A percentile compares a stretch with the other conserved stretches of the same genome.
phyloP scores from a whole-genome alignment of 164 flowering plant genomes.

The Magnolia sinica region DNA sequence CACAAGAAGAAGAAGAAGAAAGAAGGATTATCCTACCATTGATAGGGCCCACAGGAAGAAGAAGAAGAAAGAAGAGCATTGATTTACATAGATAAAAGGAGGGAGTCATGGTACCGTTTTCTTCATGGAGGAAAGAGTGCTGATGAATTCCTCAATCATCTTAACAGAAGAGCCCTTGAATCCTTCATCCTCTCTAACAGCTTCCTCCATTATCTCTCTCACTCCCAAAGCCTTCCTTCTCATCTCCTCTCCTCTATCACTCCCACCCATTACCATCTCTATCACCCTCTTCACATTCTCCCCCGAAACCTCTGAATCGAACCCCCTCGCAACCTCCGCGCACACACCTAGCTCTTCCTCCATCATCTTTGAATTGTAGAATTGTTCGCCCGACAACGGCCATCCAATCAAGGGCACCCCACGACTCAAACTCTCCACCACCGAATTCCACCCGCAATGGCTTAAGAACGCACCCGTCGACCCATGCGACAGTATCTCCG shows the following conservation, averaged over 20 bases:
- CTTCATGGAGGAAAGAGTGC: background rate
- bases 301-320: background rate
- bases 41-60: too few species aligned
- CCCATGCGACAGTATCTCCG: conserved; percentile 14
- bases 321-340: conserved; percentile 20
- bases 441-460: conserved; percentile 26
- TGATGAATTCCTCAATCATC: conserved; percentile 8
- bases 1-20: too few species aligned
- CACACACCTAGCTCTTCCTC: conserved; percentile 23
- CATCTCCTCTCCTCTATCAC: conserved; percentile 13
- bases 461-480: conserved; percentile 17
- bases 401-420: conserved; percentile 22
- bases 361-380: conserved; percentile 20
- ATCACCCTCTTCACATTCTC: conserved; percentile 2
- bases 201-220: conserved; percentile 5
- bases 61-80: too few species aligned
- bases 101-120: background rate
- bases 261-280: conserved; percentile 11
- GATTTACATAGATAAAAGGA: too few species aligned
- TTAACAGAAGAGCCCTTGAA: conserved; percentile 6
- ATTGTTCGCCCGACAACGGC: conserved; percentile 24
- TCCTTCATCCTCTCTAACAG: conserved; percentile 3
- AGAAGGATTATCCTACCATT: too few species aligned
- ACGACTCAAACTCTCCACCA: conserved; percentile 14
- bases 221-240: background rate